Evolutionary conservation across 768 basidiomycete genomes (phyloP), one percentile per base, ranked within the genome.

Genomic region (Rhodotorula diobovata): DNA sequence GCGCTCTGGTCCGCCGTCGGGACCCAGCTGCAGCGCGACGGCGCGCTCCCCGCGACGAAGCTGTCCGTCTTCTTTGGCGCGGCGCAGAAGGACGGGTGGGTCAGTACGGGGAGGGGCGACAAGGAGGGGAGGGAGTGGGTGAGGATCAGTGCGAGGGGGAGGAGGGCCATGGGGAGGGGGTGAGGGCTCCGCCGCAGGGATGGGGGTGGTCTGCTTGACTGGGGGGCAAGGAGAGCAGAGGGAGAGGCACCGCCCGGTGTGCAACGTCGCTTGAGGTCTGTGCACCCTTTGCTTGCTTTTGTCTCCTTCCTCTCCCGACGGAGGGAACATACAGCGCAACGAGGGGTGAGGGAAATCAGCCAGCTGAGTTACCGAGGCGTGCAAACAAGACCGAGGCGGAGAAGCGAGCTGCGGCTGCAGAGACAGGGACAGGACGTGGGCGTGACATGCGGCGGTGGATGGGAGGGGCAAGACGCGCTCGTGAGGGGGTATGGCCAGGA

Each of bases 11-110:
- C 62, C 11, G 43, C 68, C 28, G 51, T 70, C 62, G 53, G 51
- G 6, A 39, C 25, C 1, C 58, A 48, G 16, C 34, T 58, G 16
- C 15, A 20, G 9, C 37, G 34, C 10, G 21, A 0, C 43, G 11
- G 20, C 25, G 23, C n/a, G 43, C 41, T 4, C 7, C 39, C 32
- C 28, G 8, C 16, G 15, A 21, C n/a, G 21, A 63, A 66, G 55
- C 30, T 68, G 6, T 57, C 55, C 28, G 53, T n/a, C 8, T 45
- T 37, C 20, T 2, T 70, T 7, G 15, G 6, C 0, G 45, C 37
- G 35, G 63, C 63, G 18, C 63, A 70, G 34, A 53, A 39, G 14
- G 63, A 30, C 41, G 69, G 69, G 30, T 70, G 69, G 69, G 69
- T 70, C 11, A 11, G 21, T 23, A 15, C 18, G 7, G 69, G 69